These are phyloP conservation scores for Candida pseudofarinosa DNA, from an alignment of 805 yeast species.

Conservation along the genomic window DNA sequence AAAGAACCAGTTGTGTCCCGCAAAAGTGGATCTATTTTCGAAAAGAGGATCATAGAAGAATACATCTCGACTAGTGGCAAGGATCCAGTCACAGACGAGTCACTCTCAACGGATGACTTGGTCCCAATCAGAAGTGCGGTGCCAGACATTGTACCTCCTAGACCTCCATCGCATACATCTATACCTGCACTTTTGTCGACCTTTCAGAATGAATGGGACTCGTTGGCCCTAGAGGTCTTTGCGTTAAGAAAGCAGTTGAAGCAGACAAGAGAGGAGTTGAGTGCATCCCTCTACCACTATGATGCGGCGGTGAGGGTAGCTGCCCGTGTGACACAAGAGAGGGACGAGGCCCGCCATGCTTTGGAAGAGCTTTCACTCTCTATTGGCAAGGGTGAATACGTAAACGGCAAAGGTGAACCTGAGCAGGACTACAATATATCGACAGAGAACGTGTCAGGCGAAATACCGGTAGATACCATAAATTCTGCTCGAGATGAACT, in stretches of 20 bases:
- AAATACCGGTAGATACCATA: constrained; percentile 19
- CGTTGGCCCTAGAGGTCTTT: constrained; percentile 76
- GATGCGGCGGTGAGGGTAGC: constrained; percentile 92
- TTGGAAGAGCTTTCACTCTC: constrained; percentile 51
- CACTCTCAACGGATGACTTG: constrained; percentile 55
- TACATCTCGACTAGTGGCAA: constrained; percentile 61
- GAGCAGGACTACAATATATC: constrained; percentile 1
- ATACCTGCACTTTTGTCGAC: constrained; percentile 74
- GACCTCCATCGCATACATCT: constrained; percentile 52
- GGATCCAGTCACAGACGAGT: constrained; percentile 74
- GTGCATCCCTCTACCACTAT: constrained; percentile 73
- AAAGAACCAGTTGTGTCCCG: constrained; percentile 74
- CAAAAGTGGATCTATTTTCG: constrained; percentile 67
- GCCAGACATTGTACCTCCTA: constrained; percentile 28
- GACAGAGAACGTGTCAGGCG: constrained; percentile 1
- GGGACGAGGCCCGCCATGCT: constrained; percentile 70
- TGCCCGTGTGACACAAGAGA: constrained; percentile 65
- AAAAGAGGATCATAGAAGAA: constrained; percentile 52
- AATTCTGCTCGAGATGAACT: constrained; percentile 28
- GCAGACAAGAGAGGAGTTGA: constrained; percentile 64
- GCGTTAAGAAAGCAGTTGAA: constrained; percentile 68
- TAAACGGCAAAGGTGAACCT: not conserved
- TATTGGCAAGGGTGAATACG: constrained; percentile 22
- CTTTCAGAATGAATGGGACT: constrained; percentile 88
- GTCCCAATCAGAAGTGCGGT: constrained; percentile 30